Evolutionary conservation across 306 rosid species (phyloP).

Genomic region (Quercus agrifolia): DNA sequence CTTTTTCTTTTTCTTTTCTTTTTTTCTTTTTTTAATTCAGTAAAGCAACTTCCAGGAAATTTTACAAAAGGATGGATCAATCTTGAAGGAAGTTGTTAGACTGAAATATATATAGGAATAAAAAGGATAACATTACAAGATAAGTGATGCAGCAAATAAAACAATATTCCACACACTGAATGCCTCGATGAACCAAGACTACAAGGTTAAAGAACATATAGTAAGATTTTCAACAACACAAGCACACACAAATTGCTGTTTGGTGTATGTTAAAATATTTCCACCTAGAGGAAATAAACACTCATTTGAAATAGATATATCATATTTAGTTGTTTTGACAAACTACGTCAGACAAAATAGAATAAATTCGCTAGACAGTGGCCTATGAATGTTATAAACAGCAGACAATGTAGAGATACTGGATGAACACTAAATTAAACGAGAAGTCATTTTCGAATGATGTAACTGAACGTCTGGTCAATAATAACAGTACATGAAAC

Average conservation of each 20-base stretch:
- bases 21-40: not conserved
- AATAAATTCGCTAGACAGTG: not conserved
- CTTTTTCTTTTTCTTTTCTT: no score
- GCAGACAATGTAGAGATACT: not conserved
- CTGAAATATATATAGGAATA: not conserved
- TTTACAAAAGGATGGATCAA: not conserved
- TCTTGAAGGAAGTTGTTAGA: not conserved
- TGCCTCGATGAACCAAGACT: not conserved
- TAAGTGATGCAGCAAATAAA: not conserved
- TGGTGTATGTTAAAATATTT: not conserved
- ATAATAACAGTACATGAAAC: conserved; percentile 1
- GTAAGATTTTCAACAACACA: not conserved
- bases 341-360: not conserved
- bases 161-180: not conserved
- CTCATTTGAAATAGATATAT: not conserved
- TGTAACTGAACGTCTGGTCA: conserved; percentile 18
- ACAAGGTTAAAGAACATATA: not conserved
- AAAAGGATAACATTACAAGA: not conserved
- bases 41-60: conserved; percentile 1
- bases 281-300: not conserved
- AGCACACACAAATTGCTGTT: not conserved
- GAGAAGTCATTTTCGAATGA: not conserved
- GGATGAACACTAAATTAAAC: not conserved
- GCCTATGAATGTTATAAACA: not conserved
- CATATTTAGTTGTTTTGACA: not conserved